Evolutionary conservation across 345 rosid species (phyloP), one percentile per base, ranked within the genome.

Genomic region (Linum lewisii): DNA sequence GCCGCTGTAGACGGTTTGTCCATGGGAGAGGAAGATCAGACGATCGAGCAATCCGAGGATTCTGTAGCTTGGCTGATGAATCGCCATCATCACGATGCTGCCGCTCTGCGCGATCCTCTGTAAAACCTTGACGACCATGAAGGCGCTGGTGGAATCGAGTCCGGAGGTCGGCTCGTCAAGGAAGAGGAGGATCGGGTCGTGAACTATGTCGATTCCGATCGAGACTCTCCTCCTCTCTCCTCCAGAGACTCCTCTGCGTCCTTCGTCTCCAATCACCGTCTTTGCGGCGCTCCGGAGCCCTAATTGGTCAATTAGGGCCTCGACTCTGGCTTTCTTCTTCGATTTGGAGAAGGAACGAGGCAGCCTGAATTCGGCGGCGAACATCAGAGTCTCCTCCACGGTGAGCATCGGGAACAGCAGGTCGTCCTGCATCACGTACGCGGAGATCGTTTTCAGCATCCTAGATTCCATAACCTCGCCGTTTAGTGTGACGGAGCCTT

Each of bases 351-450:
- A 82, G 5, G 93, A 80, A 1, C 86, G 88, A 18, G 98, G 98
- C 86, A 92, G 94, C 69, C 97, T 70, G 75, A 92, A 92, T 75
- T 88, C 98, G 4, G 97, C 97, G 0, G 98, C 79, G 69, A 92
- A 88, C 97, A 86, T 88, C 24, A 92, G 70, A 1, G 98, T 92
- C 68, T 92, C 98, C 53, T 92, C 89, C 11, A 92, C 94, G 0
- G 98, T 92, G 10, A 92, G 88, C 98, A 88, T 91, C 5, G 95
- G 95, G 56, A 74, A 88, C 24, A 88, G 72, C 22, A 91, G 76
- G 60, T 91, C 95, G 52, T 91, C 98, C 62, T 88, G 98, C 98
- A 88, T 91, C 29, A 91, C 96, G 59, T 92, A 92, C 7, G 95
- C 96, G 0, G 93, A 92, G 16, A 88, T 92, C 66, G 80, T 93